Evolutionary conservation across 2,329 filamentous ascomycete species (phyloP), one percentile per base, ranked within the genome.

Genomic region (Pyricularia grisea): DNA sequence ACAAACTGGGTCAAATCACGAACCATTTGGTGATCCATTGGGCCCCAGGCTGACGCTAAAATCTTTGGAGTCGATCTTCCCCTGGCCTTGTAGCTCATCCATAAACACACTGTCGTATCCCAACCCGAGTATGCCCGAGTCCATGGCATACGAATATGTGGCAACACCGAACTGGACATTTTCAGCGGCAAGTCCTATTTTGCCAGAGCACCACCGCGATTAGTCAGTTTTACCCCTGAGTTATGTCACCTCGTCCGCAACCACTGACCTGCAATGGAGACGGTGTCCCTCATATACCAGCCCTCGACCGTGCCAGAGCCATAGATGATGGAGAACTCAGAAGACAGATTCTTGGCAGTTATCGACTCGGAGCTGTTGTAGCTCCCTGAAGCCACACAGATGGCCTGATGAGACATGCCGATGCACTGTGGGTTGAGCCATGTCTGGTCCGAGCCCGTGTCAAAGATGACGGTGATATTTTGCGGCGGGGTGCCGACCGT

Each of bases 361-460:
- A 68, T 36, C 20, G 73, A 73, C 58, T 70, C 68, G 27, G 72
- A 55, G 7, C 70, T 67, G 28, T 73, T 27, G 67, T 71, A 74
- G 14, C 31, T 65, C 42, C 71, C 71, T 20, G 70, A 30, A 31
- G n/a, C 10, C 6, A 70, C 67, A 65, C 73, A 74, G 20, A 72
- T 30, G 10, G 66, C 25, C 67, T 72, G 70, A 31, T 70, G 71
- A 65, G 58, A 64, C 36, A 67, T 55, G 23, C 27, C n/a, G 70
- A 70, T 31, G 69, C 73, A 74, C 27, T 70, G 66, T 11, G 73
- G 73, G 65, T 72, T 70, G 68, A 82, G 75, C 80, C 80, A 82
- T 20, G 79, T 77, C 73, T 82, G 79, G 6, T 77, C 78, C 68
- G 78, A 80, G 25, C 80, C 80, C 1, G 80, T 82, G 74, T 81